Evolutionary conservation across 2,329 filamentous ascomycete species (phyloP), one percentile per base, ranked within the genome.

Genomic region (Penicillium brevicompactum): DNA sequence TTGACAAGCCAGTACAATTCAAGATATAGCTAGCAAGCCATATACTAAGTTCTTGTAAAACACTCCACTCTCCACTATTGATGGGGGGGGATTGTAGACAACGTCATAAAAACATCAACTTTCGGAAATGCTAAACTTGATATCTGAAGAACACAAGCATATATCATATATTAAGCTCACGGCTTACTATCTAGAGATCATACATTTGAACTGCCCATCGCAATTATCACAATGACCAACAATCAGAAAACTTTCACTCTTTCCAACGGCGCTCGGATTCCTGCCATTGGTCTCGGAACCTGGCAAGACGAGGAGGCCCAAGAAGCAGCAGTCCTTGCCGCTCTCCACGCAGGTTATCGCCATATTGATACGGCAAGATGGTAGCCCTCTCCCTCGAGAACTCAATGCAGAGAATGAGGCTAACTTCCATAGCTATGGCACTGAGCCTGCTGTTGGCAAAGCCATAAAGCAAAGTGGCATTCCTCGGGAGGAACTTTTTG

Each of bases 401-500:
- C 32, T 11, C 9, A 11, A 22, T 5, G 4, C 5, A 34, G 9
- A 34, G 4, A 34, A 5, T 5, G 32, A 34, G 9, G 32, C 32
- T 34, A 14, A 2, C 22, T 8, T 22, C 2, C 7, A 40, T 18
- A 78, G 75, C 68, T 88, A 88, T 67, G 78, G 80, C 52, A 90
- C 87, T 55, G 87, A 89, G 70, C 79, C 79, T 50, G 85, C 87
- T 50, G 86, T 88, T 0, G 88, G 86, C 9, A 74, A 80, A 60
- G 88, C 84, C 21, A 84, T 90, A 67, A 82, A 80, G 62, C 81
- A 86, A 58, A 83, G 83, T 31, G 81, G 87, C 46, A 80, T 90
- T 9, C 85, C 87, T 55, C 80, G 87, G 45, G 76, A 84, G 42
- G 79, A 89, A 52, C 75, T 89, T 58, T 89, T 88, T 72, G 78